phyloP scores from a whole-genome alignment of 2,329 filamentous ascomycete species.

The Aspergillus pseudoterreus region DNA sequence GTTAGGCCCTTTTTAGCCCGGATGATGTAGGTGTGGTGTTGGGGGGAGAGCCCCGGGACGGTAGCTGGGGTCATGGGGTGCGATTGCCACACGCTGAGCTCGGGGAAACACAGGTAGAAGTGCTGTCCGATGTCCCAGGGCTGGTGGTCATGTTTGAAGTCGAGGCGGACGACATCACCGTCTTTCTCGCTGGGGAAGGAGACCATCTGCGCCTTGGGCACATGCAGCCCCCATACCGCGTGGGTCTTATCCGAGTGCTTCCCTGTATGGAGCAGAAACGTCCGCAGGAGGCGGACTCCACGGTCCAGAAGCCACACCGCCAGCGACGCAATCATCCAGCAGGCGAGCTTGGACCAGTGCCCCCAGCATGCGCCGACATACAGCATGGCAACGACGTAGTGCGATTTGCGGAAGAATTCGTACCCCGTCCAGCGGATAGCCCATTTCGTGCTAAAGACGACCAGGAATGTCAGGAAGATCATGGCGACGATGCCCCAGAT shows the following conservation, averaged over 20 bases:
- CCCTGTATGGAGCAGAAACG: slow-evolving; percentile 59
- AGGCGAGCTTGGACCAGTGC: slow-evolving; percentile 66
- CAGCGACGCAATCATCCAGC: slow-evolving; percentile 65
- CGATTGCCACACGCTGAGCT: slow-evolving; percentile 66
- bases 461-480: slow-evolving; percentile 58
- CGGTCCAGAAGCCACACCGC: slow-evolving; percentile 65
- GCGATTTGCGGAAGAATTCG: slow-evolving; percentile 71
- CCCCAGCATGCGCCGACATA: slow-evolving; percentile 74
- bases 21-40: slow-evolving; percentile 36
- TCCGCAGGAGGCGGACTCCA: slow-evolving; percentile 55
- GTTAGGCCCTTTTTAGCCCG: slow-evolving; percentile 47
- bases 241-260: slow-evolving; percentile 37
- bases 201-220: slow-evolving; percentile 50
- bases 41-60: slow-evolving; percentile 39
- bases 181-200: slow-evolving; percentile 55
- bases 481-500: slow-evolving; percentile 71
- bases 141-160: slow-evolving; percentile 60
- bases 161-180: slow-evolving; percentile 62
- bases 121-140: slow-evolving; percentile 67
- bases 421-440: slow-evolving; percentile 67
- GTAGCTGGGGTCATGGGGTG: slow-evolving; percentile 67
- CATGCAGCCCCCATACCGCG: slow-evolving; percentile 48
- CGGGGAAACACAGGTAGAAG: slow-evolving; percentile 66
- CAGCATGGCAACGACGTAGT: slow-evolving; percentile 69
- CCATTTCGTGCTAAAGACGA: slow-evolving; percentile 56